Conservation (phyloP, 2,329 filamentous ascomycete species). For the Monilinia vaccinii-corymbosi region DNA sequence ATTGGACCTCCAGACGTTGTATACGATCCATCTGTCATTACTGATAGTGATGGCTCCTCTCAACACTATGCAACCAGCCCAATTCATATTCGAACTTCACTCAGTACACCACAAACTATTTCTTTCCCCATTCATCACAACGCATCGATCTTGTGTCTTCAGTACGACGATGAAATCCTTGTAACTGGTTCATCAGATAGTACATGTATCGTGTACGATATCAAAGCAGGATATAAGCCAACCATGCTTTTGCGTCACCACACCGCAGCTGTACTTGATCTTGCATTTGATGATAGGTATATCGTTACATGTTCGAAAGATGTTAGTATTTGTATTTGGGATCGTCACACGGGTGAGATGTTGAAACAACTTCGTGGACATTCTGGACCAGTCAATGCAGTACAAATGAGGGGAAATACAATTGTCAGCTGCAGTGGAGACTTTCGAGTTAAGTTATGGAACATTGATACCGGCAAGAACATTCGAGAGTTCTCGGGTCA, state of each 20-base stretch:
- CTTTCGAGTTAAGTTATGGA: conserved; percentile 90
- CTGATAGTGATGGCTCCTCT: conserved; percentile 41
- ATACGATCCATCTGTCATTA: conserved; percentile 41
- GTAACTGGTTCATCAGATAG: conserved; percentile 92
- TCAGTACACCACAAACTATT: conserved; percentile 44
- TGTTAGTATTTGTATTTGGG: conserved; percentile 88
- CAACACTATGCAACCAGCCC: conserved; percentile 47
- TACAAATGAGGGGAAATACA: conserved; percentile 87
- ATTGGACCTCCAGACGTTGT: conserved; percentile 70
- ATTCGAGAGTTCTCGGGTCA: conserved; percentile 86
- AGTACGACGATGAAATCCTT: conserved; percentile 87
- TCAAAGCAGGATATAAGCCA: conserved; percentile 69
- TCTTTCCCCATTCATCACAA: conserved; percentile 65
- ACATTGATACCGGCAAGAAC: conserved; percentile 77
- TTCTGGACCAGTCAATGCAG: conserved; percentile 86
- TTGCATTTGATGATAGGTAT: conserved; percentile 84
- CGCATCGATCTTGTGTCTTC: conserved; percentile 87
- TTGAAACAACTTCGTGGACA: conserved; percentile 78
- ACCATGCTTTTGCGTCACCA: conserved; percentile 72
- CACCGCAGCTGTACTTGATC: conserved; percentile 80
- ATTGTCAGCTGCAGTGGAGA: conserved; percentile 92
- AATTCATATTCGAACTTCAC: conserved; percentile 28
- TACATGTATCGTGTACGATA: conserved; percentile 84
- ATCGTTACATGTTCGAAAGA: conserved; percentile 98
- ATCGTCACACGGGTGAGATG: conserved; percentile 66